A percentile compares a stretch with the other conserved stretches of the same genome.
Evolutionary conservation across 225 moss, liverwort and hornwort species (phyloP).

Genomic region (Sphagnum contortum): DNA sequence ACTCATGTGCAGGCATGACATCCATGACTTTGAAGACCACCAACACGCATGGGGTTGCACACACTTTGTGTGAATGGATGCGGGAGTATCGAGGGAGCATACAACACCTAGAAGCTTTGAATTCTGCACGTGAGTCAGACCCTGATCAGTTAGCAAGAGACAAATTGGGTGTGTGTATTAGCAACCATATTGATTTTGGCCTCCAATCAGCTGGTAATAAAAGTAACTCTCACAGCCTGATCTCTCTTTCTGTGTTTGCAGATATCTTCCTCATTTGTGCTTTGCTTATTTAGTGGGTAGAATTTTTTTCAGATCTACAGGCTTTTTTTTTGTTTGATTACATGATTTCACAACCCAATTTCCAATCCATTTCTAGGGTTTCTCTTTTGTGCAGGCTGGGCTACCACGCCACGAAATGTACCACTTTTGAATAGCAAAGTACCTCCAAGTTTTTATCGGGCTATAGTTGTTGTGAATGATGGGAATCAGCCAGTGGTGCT

Average conservation of each 20-base stretch:
- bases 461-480: conserved; percentile 26
- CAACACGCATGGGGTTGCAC: conserved; percentile 25
- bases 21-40: conserved; percentile 1
- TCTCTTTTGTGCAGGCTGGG: conserved; percentile 23
- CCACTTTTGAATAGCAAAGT: conserved; percentile 16
- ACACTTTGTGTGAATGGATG: conserved; percentile 35
- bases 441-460: conserved; percentile 36
- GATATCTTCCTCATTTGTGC: too few species aligned
- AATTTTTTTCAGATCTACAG: not conserved
- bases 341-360: not conserved
- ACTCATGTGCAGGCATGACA: conserved; percentile 5
- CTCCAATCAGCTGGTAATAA: conserved; percentile 46
- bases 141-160: conserved; percentile 30
- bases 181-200: conserved; percentile 48
- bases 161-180: conserved; percentile 32
- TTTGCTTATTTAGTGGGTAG: too few species aligned
- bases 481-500: conserved; percentile 25
- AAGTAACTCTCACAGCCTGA: not conserved
- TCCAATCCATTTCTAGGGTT: not conserved
- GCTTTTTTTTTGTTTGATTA: not conserved
- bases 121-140: conserved; percentile 22
- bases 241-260: not conserved
- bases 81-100: conserved; percentile 31
- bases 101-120: conserved; percentile 29
- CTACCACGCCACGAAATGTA: conserved; percentile 5